Evolutionary conservation across 1,284 basidiomycete species (phyloP), one percentile per base, ranked within the genome.

Genomic region (Puccinia novopanici): DNA sequence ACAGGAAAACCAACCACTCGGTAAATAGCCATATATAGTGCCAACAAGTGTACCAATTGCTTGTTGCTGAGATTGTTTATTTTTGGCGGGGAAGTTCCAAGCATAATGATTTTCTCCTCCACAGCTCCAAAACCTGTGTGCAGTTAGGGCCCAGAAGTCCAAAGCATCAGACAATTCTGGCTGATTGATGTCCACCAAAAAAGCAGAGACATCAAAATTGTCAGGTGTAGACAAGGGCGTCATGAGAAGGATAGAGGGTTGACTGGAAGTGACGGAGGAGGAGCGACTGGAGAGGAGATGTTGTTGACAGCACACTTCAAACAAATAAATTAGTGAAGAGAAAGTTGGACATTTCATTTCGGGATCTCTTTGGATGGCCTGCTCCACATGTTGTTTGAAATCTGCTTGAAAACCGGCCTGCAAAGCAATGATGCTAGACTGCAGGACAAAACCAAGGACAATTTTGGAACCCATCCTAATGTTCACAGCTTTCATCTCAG

Each of bases 361-460:
- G n/a, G n/a, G n/a, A n/a, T n/a, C n/a, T n/a, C n/a, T n/a, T n/a
- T n/a, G n/a, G n/a, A n/a, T n/a, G n/a, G n/a, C n/a, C n/a, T n/a
- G n/a, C n/a, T n/a, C 2, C 12, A 6, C 9, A 9, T 2, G 37
- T n/a, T 67, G 8, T 45, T 67, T 27, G 17, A 67, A 67, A 42
- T 27, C 5, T 17, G 3, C 1, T 22, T 67, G 5, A 24, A 37
- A 42, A 3, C 22, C 30, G 45, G 37, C 65, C 8, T 4, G n/a
- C 12, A 34, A 48, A 1, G 30, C 1, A 37, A 67, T 67, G 2
- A 67, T 34, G 3, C 40, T 40, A 9, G 17, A 8, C 40, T 67
- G 65, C 37, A 67, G 22, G 65, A 67, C n/a, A 15, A 67, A 67
- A 45, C 40, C 65, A 45, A 67, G 40, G 22, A 45, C 19, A 22